Evolutionary conservation across 2,329 filamentous ascomycete genomes (phyloP), one percentile per base, ranked within the genome.

Genomic region (Sarocladium strictum): DNA sequence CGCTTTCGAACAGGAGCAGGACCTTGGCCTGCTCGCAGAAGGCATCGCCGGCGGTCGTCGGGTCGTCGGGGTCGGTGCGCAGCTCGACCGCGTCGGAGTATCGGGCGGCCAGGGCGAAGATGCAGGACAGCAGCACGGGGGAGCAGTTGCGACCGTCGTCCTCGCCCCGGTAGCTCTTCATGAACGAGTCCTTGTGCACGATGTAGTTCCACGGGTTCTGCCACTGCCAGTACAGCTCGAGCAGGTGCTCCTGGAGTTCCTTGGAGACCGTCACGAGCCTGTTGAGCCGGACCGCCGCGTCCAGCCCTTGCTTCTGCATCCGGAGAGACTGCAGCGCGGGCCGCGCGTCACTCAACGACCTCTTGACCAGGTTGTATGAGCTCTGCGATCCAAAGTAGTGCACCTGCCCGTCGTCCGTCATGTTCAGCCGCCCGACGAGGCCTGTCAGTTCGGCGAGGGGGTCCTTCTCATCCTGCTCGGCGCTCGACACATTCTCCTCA

Each of bases 171-270:
- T 58, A 59, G 21, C 57, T 60, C 12, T 45, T 35, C 19, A 59
- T 33, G 21, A 66, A 65, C 0, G 56, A 47, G 4, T 53, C 59
- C 7, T 62, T 61, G 40, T 62, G 57, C 1, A 66, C 56, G 12
- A 66, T 45, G 23, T 64, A 64, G n/a, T 59, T 58, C 62, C 63
- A 65, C 0, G 61, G 57, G 12, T 66, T 65, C 35, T 63, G 61
- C 64, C 64, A 65, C 3, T 52, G 45, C 58, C 60, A 66, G 32
- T 60, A 66, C 1, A 65, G 54, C 5, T 60, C 59, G 7, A 66
- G 58, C 0, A 66, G 56, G 27, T 65, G 63, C 9, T 59, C 54
- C 29, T 62, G 57, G 1, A 66, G 56, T 6, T 65, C 63, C 1
- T 54, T 23, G 0, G 61, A 52, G n/a, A 63, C 49, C n/a, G n/a